phyloP scores from a whole-genome alignment of 83 land plant species.

The Larix sibirica region DNA sequence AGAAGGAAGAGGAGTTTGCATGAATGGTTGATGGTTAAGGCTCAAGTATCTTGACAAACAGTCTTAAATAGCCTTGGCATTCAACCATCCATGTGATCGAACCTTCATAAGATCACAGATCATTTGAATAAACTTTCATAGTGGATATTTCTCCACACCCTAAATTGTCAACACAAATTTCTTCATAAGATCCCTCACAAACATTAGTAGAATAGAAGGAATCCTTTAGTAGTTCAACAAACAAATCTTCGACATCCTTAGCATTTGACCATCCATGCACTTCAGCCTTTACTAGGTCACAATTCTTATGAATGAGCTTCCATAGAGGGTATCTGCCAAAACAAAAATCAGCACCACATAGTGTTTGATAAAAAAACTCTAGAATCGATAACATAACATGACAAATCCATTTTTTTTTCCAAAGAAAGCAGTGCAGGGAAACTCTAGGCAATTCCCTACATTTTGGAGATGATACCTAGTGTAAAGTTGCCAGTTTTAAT shows the following conservation, averaged over 20 bases:
- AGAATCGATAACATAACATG: not conserved
- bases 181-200: no score
- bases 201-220: no score
- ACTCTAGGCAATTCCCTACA: no score
- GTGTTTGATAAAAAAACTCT: no score
- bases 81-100: not conserved
- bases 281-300: not conserved
- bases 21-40: no score
- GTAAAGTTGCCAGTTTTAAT: no score
- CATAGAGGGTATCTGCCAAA: not conserved
- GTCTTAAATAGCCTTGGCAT: not conserved
- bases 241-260: not conserved
- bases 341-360: not conserved
- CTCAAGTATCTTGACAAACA: not conserved
- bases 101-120: not conserved
- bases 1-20: no score
- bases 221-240: not conserved
- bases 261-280: conserved; percentile 13
- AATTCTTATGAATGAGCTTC: not conserved
- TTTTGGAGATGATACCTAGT: no score
- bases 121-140: not conserved
- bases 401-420: not conserved
- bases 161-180: no score
- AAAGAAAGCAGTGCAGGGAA: no score
- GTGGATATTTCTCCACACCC: not conserved